phyloP scores from a whole-genome alignment of 2,329 filamentous ascomycete species.

The Beauveria brongniartii region DNA sequence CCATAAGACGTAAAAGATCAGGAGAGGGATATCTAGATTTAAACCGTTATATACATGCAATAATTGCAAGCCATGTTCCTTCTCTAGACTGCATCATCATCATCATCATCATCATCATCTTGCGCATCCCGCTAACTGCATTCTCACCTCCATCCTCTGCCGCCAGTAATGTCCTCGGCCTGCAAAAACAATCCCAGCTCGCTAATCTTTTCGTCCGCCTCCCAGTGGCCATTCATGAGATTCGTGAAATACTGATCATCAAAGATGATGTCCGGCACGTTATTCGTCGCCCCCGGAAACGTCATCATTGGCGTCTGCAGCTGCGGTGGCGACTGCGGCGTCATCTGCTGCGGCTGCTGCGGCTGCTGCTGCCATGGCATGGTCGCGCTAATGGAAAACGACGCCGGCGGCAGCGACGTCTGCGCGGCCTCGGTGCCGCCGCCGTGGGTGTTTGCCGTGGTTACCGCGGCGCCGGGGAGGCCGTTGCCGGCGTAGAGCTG shows the following conservation, averaged over 20 bases:
- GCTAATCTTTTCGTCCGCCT: conserved; percentile 27
- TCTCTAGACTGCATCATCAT: too few species aligned
- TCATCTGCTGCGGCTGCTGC: neutral
- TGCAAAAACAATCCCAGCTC: conserved; percentile 26
- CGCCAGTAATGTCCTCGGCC: neutral
- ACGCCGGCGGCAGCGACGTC: neutral
- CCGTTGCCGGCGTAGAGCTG: neutral
- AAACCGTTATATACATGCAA: too few species aligned
- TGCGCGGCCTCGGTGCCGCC: conserved; percentile 6
- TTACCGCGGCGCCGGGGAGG: conserved; percentile 6
- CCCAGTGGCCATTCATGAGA: conserved; percentile 27
- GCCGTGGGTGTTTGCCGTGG: neutral
- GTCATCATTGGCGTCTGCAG: neutral
- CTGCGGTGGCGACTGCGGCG: neutral
- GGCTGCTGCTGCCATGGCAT: conserved; percentile 1
- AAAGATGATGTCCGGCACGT: conserved; percentile 19
- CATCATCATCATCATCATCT: too few species aligned
- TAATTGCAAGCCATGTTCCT: too few species aligned
- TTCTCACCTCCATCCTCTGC: neutral
- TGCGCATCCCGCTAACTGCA: too few species aligned
- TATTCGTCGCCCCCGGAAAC: neutral
- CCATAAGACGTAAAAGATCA: too few species aligned
- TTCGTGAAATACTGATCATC: conserved; percentile 29
- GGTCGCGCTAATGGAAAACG: neutral
- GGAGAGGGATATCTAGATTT: too few species aligned